Evolutionary conservation across 2,329 filamentous ascomycete species (phyloP).

Genomic region (Aspergillus uvarum): DNA sequence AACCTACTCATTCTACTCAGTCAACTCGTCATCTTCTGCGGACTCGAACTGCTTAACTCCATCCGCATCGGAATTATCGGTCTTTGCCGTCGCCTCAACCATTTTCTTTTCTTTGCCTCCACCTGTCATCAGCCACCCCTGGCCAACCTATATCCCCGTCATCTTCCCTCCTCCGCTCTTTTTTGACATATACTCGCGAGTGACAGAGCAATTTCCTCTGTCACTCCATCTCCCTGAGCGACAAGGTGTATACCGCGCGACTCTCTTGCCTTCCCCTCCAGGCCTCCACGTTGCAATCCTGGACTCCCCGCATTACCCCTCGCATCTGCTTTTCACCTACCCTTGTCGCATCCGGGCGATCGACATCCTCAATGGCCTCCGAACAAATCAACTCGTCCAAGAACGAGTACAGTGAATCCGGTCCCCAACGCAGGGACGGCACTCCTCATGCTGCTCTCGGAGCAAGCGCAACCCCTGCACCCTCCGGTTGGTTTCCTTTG

Average conservation of each 20-base stretch:
- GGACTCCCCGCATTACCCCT: constrained; percentile 23
- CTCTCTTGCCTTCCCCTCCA: constrained; percentile 23
- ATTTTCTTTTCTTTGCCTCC: constrained; percentile 8
- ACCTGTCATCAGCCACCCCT: constrained; percentile 8
- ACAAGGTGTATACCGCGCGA: constrained; percentile 32
- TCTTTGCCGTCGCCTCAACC: constrained; percentile 18
- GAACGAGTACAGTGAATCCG: constrained; percentile 27
- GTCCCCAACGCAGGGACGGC: constrained; percentile 15
- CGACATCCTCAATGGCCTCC: constrained; percentile 36
- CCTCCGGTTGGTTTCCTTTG: constrained; percentile 68
- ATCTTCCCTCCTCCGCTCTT: background rate
- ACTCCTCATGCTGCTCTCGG: constrained; percentile 36
- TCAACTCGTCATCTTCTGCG: constrained; percentile 9
- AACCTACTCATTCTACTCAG: background rate
- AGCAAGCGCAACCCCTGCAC: constrained; percentile 31
- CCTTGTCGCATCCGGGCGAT: constrained; percentile 16
- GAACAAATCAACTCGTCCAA: constrained; percentile 36
- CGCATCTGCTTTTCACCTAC: constrained; percentile 16
- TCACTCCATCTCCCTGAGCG: constrained; percentile 16
- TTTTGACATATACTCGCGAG: constrained; percentile 13
- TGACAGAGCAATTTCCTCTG: constrained; percentile 27
- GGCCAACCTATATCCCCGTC: constrained; percentile 1
- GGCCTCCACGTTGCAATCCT: constrained; percentile 23
- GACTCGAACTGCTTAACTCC: constrained; percentile 14
- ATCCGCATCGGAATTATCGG: constrained; percentile 24